These are phyloP conservation scores for Tulasnella sp. DNA, from an alignment of 768 basidiomycete species.

Conservation along the genomic window DNA sequence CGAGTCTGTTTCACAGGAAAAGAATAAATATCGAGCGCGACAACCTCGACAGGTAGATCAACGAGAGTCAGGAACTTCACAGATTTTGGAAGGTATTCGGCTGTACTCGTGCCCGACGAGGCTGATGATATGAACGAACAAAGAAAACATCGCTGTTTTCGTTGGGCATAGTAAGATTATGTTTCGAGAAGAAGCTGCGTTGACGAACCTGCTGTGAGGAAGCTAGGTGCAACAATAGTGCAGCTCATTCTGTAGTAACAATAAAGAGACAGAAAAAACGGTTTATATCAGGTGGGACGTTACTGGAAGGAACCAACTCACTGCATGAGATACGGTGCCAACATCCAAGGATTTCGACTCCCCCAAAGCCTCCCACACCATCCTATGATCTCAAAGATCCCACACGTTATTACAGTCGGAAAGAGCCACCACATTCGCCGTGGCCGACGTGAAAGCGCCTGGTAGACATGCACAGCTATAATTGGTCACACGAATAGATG, in stretches of 20 bases:
- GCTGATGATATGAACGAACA: slow-evolving; percentile 40
- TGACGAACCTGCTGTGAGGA: slow-evolving; percentile 29
- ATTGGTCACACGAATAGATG: too few species aligned
- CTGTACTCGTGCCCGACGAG: slow-evolving; percentile 38
- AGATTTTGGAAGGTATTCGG: slow-evolving; percentile 34
- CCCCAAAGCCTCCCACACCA: slow-evolving; percentile 44
- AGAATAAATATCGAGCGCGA: too few species aligned
- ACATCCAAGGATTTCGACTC: background rate
- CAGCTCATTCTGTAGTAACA: slow-evolving; percentile 34
- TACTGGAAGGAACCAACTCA: slow-evolving; percentile 23
- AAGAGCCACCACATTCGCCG: slow-evolving; percentile 42
- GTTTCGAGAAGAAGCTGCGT: too few species aligned
- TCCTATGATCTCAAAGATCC: slow-evolving; percentile 41
- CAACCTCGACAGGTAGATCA: too few species aligned
- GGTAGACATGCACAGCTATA: too few species aligned
- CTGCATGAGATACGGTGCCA: slow-evolving; percentile 37
- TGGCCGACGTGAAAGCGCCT: too few species aligned
- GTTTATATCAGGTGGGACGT: too few species aligned
- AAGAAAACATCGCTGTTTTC: slow-evolving; percentile 36
- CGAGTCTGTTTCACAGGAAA: too few species aligned
- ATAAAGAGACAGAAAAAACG: too few species aligned
- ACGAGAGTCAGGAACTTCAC: slow-evolving; percentile 16
- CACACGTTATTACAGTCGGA: slow-evolving; percentile 39
- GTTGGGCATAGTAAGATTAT: too few species aligned
- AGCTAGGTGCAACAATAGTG: slow-evolving; percentile 48